Conservation (phyloP, 805 yeast genomes). For the Blastobotrys americana region DNA sequence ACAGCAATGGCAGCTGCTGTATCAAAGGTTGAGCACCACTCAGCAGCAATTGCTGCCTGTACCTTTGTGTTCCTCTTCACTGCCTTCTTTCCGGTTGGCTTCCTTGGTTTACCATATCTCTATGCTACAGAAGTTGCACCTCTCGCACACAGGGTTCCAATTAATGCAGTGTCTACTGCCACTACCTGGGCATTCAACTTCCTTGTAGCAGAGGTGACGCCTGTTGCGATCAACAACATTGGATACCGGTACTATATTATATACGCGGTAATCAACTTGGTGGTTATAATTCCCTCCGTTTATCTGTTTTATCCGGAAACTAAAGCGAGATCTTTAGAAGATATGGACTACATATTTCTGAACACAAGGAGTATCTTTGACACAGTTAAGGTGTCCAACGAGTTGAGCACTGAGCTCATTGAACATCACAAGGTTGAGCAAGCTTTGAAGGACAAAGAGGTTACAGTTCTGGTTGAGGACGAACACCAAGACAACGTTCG, state of each 20-base stretch:
- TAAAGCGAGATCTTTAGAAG: conserved; percentile 40
- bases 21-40: background rate
- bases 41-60: conserved; percentile 6
- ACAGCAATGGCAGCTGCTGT: conserved; percentile 12
- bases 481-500: too few species aligned
- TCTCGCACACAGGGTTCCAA: conserved; percentile 18
- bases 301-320: conserved; percentile 42
- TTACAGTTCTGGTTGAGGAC: too few species aligned
- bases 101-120: conserved; percentile 9
- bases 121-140: conserved; percentile 15
- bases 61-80: conserved; percentile 5
- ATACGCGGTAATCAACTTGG: conserved; percentile 11
- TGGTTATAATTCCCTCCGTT: conserved; percentile 33
- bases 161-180: conserved; percentile 54
- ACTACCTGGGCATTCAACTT: conserved; percentile 59
- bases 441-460: too few species aligned
- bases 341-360: conserved; percentile 32
- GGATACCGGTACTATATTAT: conserved; percentile 41
- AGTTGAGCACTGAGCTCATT: background rate
- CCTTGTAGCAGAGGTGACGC: conserved; percentile 59
- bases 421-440: too few species aligned
- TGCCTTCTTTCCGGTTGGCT: conserved; percentile 11
- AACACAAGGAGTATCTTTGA: conserved; percentile 6
- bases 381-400: conserved; percentile 2
- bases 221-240: conserved; percentile 37